Base-by-base conservation (phyloP, 202 grass and related monocot species). In the Digitaria exilis region DNA sequence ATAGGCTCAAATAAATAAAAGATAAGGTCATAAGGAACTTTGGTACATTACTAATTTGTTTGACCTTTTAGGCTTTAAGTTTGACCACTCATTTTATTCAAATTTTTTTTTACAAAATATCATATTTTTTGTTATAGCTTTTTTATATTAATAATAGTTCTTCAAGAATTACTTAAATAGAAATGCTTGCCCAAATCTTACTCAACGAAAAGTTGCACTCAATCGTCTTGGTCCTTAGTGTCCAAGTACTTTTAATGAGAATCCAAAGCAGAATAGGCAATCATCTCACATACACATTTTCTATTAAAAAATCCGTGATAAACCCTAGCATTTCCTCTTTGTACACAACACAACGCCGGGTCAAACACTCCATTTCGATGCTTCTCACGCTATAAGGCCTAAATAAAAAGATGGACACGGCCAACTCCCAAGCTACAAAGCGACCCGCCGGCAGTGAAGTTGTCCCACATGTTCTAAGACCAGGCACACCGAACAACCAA, bases 161-260 rank as follows among this genome's bases (percentile, higher is more conserved):
- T n/a, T n/a, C n/a, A n/a, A n/a, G n/a, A n/a, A n/a, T n/a, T n/a
- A n/a, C n/a, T n/a, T n/a, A n/a, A n/a, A n/a, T n/a, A n/a, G n/a
- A 70, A 70, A 71, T 59, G 37, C 19, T 69, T 77, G 64, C 41
- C 43, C 10, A 78, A 70, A 50, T 35, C 64, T 49, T 61, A 69
- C 82, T 84, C 25, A 45, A 84, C 3, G 14, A 28, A 49, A 69
- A 76, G 28, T 7, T 12, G 12, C 19, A 69, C 21, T 44, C 39
- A 22, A 46, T 60, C 34, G 41, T 42, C 29, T 35, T 69, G 51
- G 21, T 29, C 22, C 17, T 43, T 61, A 71, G 9, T 22, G 69
- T 70, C n/a, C 0, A 48, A 39, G 64, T n/a, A 0, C 74, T 78
- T 84, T 30, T 16, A 14, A 78, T 71, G 14, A 63, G 16, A 28